Conservation (phyloP, 129 eudicot species). For the Centrapalus pauciflorus region DNA sequence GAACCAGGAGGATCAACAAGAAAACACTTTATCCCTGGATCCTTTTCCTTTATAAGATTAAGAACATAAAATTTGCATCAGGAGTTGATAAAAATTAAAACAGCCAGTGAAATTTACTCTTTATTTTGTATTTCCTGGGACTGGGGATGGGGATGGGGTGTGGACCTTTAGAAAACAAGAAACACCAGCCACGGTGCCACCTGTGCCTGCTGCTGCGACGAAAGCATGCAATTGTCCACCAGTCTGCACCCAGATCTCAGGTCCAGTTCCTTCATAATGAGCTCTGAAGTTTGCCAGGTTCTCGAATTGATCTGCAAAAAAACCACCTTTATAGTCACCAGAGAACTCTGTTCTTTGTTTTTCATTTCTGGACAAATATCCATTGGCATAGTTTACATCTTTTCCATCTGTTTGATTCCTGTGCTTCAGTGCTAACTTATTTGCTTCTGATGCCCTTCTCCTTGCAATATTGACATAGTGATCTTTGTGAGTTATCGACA, state of each 20-base stretch:
- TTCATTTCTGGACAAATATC: conserved; percentile 22
- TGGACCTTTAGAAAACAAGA: conserved; percentile 74
- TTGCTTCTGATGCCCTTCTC: conserved; percentile 89
- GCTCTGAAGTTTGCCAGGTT: conserved; percentile 89
- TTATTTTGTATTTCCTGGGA: not conserved
- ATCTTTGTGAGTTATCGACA: conserved; percentile 90
- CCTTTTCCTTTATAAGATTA: conserved; percentile 53
- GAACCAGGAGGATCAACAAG: conserved; percentile 98
- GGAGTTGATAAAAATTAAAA: not conserved
- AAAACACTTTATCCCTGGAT: conserved; percentile 68
- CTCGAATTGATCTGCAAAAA: conserved; percentile 94
- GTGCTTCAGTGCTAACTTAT: conserved; percentile 40
- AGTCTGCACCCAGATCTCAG: conserved; percentile 94
- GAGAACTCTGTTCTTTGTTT: conserved; percentile 18
- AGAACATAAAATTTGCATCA: not conserved
- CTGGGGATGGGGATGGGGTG: not conserved
- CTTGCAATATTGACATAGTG: conserved; percentile 91
- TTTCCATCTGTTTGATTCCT: conserved; percentile 14
- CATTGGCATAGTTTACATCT: conserved; percentile 29
- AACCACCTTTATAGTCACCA: conserved; percentile 69
- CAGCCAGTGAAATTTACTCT: not conserved
- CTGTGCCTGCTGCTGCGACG: conserved; percentile 94
- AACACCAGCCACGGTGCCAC: conserved; percentile 94
- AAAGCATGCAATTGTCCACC: conserved; percentile 77
- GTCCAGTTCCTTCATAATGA: conserved; percentile 94